Evolutionary conservation across 2,329 filamentous ascomycete genomes (phyloP).

Genomic region (Aspergillus brasiliensis): DNA sequence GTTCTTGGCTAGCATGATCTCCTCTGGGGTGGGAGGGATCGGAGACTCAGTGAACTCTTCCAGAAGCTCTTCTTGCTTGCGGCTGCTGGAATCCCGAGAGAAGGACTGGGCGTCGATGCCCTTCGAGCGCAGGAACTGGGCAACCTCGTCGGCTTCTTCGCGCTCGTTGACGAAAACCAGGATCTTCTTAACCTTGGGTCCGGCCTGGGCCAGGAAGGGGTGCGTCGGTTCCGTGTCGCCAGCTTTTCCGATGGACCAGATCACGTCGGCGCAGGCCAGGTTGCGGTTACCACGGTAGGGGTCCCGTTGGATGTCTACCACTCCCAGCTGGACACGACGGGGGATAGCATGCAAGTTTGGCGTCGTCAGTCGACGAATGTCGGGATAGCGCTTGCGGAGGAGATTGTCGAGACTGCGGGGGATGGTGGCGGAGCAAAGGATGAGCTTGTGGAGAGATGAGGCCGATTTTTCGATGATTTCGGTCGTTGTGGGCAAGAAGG

Average conservation of each 20-base stretch:
- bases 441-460: constrained; percentile 79
- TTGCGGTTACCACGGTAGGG: constrained; percentile 92
- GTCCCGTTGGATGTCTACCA: constrained; percentile 88
- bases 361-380: constrained; percentile 83
- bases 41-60: constrained; percentile 66
- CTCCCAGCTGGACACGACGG: constrained; percentile 87
- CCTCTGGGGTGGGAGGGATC: constrained; percentile 37
- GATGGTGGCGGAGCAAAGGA: constrained; percentile 96
- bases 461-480: constrained; percentile 78
- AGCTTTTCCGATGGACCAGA: constrained; percentile 89
- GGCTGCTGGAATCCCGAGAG: constrained; percentile 78
- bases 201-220: constrained; percentile 36
- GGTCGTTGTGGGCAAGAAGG: constrained; percentile 81
- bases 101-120: constrained; percentile 86
- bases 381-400: constrained; percentile 78
- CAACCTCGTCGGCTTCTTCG: constrained; percentile 79
- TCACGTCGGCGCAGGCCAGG: constrained; percentile 89
- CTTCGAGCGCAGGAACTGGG: constrained; percentile 76
- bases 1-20: constrained; percentile 36
- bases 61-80: constrained; percentile 75
- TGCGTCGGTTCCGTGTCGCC: constrained; percentile 49
- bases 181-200: constrained; percentile 74
- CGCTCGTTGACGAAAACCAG: constrained; percentile 97
- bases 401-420: constrained; percentile 84
- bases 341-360: constrained; percentile 96